Percentiles rank a stretch among this genome's conserved stretches.
Conservation (phyloP, 176 grass and related monocot genomes). For the bread wheat (Triticum aestivum) region DNA sequence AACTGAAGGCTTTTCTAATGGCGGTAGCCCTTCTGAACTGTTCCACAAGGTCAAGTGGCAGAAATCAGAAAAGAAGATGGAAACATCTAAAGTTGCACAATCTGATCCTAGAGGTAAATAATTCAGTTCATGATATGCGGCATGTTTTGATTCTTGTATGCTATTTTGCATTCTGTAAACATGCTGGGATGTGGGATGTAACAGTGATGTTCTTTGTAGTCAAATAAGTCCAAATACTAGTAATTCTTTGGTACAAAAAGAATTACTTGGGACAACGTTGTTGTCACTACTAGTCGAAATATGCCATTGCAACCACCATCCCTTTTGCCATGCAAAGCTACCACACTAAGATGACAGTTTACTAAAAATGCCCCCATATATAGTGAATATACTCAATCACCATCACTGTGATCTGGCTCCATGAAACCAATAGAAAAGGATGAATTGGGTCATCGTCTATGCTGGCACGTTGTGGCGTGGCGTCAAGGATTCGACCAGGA, state of each 20-base stretch:
- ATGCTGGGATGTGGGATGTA: neutral
- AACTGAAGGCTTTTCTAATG: slow-evolving; percentile 51
- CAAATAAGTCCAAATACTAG: neutral
- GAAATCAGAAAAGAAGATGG: slow-evolving; percentile 47
- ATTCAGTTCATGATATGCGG: neutral
- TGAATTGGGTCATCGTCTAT: neutral
- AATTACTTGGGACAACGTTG: neutral
- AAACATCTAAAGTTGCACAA: slow-evolving; percentile 35
- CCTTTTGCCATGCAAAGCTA: neutral
- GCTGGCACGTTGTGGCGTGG: neutral
- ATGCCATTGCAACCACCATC: neutral
- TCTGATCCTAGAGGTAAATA: slow-evolving; percentile 43
- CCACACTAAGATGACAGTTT: neutral
- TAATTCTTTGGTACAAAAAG: neutral
- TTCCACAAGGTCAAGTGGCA: slow-evolving; percentile 44
- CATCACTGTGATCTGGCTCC: neutral
- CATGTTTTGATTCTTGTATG: neutral
- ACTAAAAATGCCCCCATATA: neutral
- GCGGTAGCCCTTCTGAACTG: slow-evolving; percentile 46
- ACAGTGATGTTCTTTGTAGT: slow-evolving; percentile 6
- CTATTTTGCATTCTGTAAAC: neutral
- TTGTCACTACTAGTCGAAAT: neutral
- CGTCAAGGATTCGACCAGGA: neutral
- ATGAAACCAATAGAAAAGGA: neutral
- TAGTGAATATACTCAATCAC: neutral